phyloP scores from a whole-genome alignment of 495 filamentous ascomycete species.

The Aspergillus heteromorphus region DNA sequence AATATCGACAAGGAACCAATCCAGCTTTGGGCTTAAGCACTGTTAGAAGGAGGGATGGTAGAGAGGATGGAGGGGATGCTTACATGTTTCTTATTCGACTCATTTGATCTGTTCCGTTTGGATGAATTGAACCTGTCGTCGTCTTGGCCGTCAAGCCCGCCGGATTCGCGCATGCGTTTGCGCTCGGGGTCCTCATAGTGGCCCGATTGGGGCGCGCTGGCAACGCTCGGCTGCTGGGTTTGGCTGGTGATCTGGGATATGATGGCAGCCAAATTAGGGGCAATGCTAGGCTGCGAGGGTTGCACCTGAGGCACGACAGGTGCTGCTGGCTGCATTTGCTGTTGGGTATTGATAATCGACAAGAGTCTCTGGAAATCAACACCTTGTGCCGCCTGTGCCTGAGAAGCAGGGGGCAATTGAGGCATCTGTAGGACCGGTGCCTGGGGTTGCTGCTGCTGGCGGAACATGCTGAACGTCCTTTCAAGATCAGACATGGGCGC shows the following conservation, averaged over 20 bases:
- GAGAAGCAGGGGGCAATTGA: slow-evolving; percentile 14
- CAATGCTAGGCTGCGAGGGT: slow-evolving; percentile 23
- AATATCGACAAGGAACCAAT: slow-evolving; percentile 67
- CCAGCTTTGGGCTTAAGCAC: slow-evolving; percentile 33
- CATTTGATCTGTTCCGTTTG: slow-evolving; percentile 33
- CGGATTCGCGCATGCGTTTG: slow-evolving; percentile 37
- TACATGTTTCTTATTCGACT: slow-evolving; percentile 33
- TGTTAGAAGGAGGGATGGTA: slow-evolving; percentile 11
- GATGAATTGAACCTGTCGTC: slow-evolving; percentile 26
- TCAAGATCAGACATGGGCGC: slow-evolving; percentile 34
- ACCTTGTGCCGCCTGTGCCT: slow-evolving; percentile 16
- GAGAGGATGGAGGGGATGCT: slow-evolving; percentile 6
- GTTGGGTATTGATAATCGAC: slow-evolving; percentile 30
- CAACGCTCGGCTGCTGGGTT: slow-evolving; percentile 19
- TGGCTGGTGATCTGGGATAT: slow-evolving; percentile 44
- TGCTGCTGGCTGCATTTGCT: slow-evolving; percentile 28
- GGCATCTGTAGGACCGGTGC: slow-evolving; percentile 29
- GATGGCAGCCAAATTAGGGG: slow-evolving; percentile 43
- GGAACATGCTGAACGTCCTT: slow-evolving; percentile 39
- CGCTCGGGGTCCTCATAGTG: slow-evolving; percentile 41
- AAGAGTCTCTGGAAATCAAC: slow-evolving; percentile 35
- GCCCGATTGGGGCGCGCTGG: slow-evolving; percentile 12
- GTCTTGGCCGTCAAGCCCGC: slow-evolving; percentile 24
- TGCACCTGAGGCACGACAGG: slow-evolving; percentile 21
- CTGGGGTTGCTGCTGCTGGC: slow-evolving; percentile 31